A percentile compares a stretch with the other conserved stretches of the same genome.
These are phyloP conservation scores for Volvox africanus DNA, from an alignment of 139 green algal species.

Conservation along the genomic window DNA sequence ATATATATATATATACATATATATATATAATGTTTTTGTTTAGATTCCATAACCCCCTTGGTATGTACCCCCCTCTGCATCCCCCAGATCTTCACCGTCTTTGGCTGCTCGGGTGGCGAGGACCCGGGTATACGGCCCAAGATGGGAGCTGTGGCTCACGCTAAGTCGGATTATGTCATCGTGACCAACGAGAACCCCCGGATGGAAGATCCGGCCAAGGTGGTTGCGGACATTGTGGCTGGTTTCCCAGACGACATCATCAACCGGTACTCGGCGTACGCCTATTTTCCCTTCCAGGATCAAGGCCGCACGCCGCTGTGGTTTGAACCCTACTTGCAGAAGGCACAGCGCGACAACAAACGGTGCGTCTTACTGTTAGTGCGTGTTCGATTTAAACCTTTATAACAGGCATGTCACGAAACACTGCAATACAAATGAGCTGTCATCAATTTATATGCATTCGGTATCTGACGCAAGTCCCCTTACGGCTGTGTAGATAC, in stretches of 20 bases:
- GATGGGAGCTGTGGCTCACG: constrained; percentile 89
- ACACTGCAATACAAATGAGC: no score
- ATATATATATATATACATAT: no score
- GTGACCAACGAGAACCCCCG: constrained; percentile 94
- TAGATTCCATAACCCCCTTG: no score
- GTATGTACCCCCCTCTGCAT: neutral
- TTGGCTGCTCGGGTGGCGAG: constrained; percentile 86
- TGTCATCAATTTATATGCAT: no score
- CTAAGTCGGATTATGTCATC: constrained; percentile 91
- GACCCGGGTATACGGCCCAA: constrained; percentile 67
- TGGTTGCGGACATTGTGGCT: constrained; percentile 77
- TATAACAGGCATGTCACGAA: no score
- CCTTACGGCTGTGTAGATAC: constrained; percentile 37
- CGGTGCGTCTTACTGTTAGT: constrained; percentile 39
- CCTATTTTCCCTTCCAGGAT: constrained; percentile 75
- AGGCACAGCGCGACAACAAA: constrained; percentile 66
- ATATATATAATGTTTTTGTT: no score
- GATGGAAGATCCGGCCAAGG: constrained; percentile 39
- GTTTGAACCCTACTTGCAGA: constrained; percentile 79
- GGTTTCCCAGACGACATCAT: constrained; percentile 84
- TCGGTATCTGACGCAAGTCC: no score
- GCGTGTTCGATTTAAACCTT: no score
- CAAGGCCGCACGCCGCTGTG: constrained; percentile 71
- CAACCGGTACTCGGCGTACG: constrained; percentile 66
- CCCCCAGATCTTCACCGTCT: constrained; percentile 85